Conservation (phyloP, 2,329 filamentous ascomycete species). For the Aspergillus oerlinghausenensis region DNA sequence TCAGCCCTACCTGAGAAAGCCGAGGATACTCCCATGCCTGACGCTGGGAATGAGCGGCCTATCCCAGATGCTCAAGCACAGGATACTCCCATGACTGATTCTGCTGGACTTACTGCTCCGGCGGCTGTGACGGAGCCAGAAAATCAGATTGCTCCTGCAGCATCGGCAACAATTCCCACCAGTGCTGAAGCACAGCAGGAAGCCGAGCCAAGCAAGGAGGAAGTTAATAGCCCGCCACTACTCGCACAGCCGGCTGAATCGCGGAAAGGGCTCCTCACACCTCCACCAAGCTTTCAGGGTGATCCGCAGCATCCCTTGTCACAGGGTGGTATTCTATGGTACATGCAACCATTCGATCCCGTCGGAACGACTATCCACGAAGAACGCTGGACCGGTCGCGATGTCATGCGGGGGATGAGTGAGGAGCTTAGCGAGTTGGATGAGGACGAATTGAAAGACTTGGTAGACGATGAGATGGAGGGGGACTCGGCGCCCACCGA, state of each 20-base stretch:
- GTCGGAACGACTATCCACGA: slow-evolving; percentile 73
- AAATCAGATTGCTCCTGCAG: slow-evolving; percentile 11
- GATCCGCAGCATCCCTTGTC: slow-evolving; percentile 50
- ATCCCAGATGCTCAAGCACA: slow-evolving; percentile 4
- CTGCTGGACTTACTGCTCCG: slow-evolving; percentile 1
- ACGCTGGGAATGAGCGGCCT: slow-evolving; percentile 8
- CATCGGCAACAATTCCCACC: slow-evolving; percentile 32
- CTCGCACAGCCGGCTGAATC: slow-evolving; percentile 39
- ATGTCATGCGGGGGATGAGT: slow-evolving; percentile 68
- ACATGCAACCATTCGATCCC: slow-evolving; percentile 74
- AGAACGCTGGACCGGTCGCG: slow-evolving; percentile 68
- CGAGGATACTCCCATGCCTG: slow-evolving; percentile 10
- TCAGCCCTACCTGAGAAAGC: slow-evolving; percentile 7
- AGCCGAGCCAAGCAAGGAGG: slow-evolving; percentile 25
- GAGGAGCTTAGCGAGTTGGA: slow-evolving; percentile 90
- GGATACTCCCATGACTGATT: slow-evolving; percentile 6
- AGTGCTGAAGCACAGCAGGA: slow-evolving; percentile 25
- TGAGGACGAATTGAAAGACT: slow-evolving; percentile 77
- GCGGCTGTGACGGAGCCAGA: slow-evolving; percentile 11
- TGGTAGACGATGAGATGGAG: slow-evolving; percentile 50
- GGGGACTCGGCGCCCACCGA: slow-evolving; percentile 10
- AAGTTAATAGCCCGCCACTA: slow-evolving; percentile 33
- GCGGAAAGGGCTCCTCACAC: slow-evolving; percentile 32
- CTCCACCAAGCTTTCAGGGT: slow-evolving; percentile 38
- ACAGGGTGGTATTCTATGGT: slow-evolving; percentile 82